Evolutionary conservation across 2,329 filamentous ascomycete genomes (phyloP).

Genomic region (Alternaria sp.): DNA sequence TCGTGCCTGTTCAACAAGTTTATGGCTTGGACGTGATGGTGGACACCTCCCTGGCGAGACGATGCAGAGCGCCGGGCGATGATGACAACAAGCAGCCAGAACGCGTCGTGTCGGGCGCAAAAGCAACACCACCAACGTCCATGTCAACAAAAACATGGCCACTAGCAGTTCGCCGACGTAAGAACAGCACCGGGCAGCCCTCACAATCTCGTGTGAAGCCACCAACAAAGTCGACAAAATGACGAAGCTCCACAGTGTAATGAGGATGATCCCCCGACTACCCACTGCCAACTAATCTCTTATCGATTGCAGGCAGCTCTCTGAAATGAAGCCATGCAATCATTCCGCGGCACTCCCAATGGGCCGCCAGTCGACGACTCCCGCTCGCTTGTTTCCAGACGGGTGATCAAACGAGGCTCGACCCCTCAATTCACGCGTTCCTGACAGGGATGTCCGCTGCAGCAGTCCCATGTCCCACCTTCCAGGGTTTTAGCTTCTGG

Average conservation of each 20-base stretch:
- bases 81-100: conserved; percentile 2
- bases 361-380: neutral
- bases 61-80: conserved; percentile 1
- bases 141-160: neutral
- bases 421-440: conserved; percentile 12
- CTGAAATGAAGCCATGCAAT: conserved; percentile 16
- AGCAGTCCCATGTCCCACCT: neutral
- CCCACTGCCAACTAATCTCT: neutral
- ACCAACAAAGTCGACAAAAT: neutral
- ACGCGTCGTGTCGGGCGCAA: conserved; percentile 4
- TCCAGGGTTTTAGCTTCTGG: conserved; percentile 15
- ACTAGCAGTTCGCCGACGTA: neutral
- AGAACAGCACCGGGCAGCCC: neutral
- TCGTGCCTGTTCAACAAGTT: neutral
- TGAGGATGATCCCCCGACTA: conserved; percentile 2
- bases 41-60: neutral
- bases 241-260: neutral
- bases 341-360: conserved; percentile 18
- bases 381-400: conserved; percentile 32
- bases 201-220: neutral
- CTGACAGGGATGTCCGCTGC: conserved; percentile 10
- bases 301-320: conserved; percentile 15
- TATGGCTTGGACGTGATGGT: neutral
- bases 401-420: conserved; percentile 36
- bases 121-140: conserved; percentile 1